Base-by-base conservation (phyloP, 306 rosid genomes). In the Medicago ruthenica region DNA sequence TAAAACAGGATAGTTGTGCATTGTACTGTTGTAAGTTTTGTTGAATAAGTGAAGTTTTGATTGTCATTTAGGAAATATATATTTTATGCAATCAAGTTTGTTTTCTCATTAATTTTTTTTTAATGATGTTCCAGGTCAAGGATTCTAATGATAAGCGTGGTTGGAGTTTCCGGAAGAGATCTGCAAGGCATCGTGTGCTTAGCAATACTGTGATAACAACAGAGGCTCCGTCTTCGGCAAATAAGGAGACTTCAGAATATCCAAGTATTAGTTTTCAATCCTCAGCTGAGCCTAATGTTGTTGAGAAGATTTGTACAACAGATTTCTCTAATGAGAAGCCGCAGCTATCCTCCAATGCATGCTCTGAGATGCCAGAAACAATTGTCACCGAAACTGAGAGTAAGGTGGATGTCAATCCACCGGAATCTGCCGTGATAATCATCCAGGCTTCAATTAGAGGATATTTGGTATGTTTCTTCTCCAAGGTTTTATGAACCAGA, bases 111-210 rank as follows among this genome's bases (percentile, higher is more conserved):
- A 22, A 41, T 37, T 42, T 18, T 39, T 51, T 18, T 54, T 20
- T 11, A 54, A 62, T 34, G 57, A 70, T 10, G 15, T 73, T 84
- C 8, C 78, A 96, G 98, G 74, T 79, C 66, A 92, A 90, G 86
- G 89, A 79, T 61, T 79, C 99, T 11, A 80, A 70, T 70, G 99
- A 92, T 70, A 95, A 90, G 79, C 87, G 97, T 9, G 87, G 98
- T 63, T 96, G 99, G 99, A 96, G 98, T 86, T 96, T 96, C 63
- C 87, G 93, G 40, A 96, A 96, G 86, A 90, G 84, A 76, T 89
- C 99, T 80, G 86, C 89, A 7, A 85, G 87, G 79, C 97, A 92
- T 74, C 91, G 97, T 18, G 97, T 95, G 82, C 93, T 95, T 40
- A 95, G 97, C 90, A 90, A 90, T 85, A 87, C 91, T 40, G 99